These are phyloP conservation scores for Xenoacremonium recifei DNA, from an alignment of 2,329 filamentous ascomycete species.

Conservation along the genomic window DNA sequence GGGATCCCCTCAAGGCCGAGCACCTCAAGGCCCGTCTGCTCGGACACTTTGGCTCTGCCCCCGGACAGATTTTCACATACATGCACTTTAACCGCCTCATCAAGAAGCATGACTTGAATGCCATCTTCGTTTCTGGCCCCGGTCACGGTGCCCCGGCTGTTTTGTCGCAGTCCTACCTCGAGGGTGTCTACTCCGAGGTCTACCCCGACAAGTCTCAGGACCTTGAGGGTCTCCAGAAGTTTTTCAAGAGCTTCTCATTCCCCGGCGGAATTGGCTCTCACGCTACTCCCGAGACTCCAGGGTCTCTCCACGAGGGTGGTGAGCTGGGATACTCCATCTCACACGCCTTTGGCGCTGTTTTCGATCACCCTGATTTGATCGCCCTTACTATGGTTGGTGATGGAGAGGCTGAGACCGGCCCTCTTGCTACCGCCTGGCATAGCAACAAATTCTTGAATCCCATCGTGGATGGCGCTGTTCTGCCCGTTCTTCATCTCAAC, in stretches of 20 bases:
- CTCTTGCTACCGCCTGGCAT: constrained; percentile 77
- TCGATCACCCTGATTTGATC: constrained; percentile 72
- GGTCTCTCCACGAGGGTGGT: constrained; percentile 75
- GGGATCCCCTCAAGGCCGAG: constrained; percentile 64
- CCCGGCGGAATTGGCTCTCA: constrained; percentile 77
- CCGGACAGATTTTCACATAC: constrained; percentile 79
- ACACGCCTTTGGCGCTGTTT: constrained; percentile 75
- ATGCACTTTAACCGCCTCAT: constrained; percentile 82
- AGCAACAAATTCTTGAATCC: constrained; percentile 81
- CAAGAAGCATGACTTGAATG: constrained; percentile 74
- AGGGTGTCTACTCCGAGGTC: constrained; percentile 74
- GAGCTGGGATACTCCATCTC: constrained; percentile 81
- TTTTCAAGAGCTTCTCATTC: constrained; percentile 84
- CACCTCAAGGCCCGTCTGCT: constrained; percentile 73
- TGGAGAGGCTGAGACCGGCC: constrained; percentile 78
- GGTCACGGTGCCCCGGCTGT: constrained; percentile 77
- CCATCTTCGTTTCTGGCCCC: constrained; percentile 72
- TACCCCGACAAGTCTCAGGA: constrained; percentile 73
- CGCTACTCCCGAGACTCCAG: constrained; percentile 76
- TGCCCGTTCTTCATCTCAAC: constrained; percentile 76
- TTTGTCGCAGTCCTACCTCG: constrained; percentile 73
- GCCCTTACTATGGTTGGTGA: constrained; percentile 77
- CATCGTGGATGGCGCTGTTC: constrained; percentile 72
- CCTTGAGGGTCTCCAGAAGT: constrained; percentile 65
- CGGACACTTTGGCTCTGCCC: constrained; percentile 77